phyloP scores from a whole-genome alignment of 768 basidiomycete species.

The Xerocomellus chrysenteron region DNA sequence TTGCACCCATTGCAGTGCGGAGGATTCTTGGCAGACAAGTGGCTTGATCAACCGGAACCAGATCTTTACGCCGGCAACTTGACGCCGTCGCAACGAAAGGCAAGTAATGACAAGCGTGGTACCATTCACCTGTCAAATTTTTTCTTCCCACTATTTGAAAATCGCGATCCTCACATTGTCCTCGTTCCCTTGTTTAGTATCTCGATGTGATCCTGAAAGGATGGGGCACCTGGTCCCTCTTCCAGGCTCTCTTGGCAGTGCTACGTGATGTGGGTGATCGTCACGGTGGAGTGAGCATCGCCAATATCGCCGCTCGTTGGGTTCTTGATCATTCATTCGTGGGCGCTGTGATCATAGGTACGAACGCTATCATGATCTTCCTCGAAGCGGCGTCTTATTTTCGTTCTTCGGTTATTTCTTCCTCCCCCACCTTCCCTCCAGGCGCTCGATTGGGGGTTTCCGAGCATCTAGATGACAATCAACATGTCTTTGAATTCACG shows the following conservation, averaged over 20 bases:
- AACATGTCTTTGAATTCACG: conserved; percentile 55
- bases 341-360: conserved; percentile 79
- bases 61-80: conserved; percentile 65
- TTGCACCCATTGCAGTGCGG: conserved; percentile 57
- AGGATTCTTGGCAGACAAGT: conserved; percentile 76
- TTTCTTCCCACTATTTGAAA: background rate
- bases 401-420: background rate
- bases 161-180: background rate
- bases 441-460: conserved; percentile 74
- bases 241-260: conserved; percentile 61
- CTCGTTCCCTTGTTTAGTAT: conserved; percentile 50
- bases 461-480: conserved; percentile 71
- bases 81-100: conserved; percentile 85
- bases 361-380: conserved; percentile 3
- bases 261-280: conserved; percentile 66
- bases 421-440: conserved; percentile 24
- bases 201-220: conserved; percentile 78
- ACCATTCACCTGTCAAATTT: background rate
- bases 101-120: conserved; percentile 23
- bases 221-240: conserved; percentile 78
- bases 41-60: conserved; percentile 67
- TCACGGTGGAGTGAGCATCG: conserved; percentile 63
- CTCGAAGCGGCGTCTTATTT: background rate
- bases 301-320: conserved; percentile 82
- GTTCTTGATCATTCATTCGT: conserved; percentile 76